Base-by-base conservation (phyloP, 768 basidiomycete species). In the Tylopilus plumbeoviolaceoides region DNA sequence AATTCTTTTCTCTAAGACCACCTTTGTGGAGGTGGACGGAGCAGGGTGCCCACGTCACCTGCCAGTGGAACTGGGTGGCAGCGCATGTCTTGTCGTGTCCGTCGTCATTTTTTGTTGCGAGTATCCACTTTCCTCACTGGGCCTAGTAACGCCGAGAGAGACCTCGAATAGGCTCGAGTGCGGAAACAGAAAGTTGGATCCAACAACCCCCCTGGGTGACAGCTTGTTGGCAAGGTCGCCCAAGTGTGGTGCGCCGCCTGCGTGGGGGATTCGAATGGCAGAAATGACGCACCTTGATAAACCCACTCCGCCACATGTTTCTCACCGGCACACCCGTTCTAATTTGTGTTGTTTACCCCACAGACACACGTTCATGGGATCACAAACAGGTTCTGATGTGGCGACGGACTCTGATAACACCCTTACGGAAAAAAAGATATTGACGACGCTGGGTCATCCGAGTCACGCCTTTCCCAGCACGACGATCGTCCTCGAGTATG, bases 211-310 rank as follows among this genome's bases (percentile, higher is more conserved):
- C 38, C 17, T 47, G 44, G 51, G 39, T 53, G 60, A 56, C 47
- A 48, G 7, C 9, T 6, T 2, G n/a, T 18, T 38, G 7, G 38
- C n/a, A 38, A 21, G 36, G 36, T 8, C 9, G 36, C 36, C 36
- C 36, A 4, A 17, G 17, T 35, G 36, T 17, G 7, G 36, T 38
- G 36, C 17, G 35, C 35, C 35, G 35, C 17, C 7, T 38, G 47
- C 58, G 51, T 47, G 53, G 28, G 25, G 21, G 36, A 35, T 55
- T 54, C 66, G 40, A 68, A 67, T 68, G 66, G 65, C 65, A 59
- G 44, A 67, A 68, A 67, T 60, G 62, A 66, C 65, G 62, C 65
- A 66, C 10, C 28, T 36, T 18, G 15, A 38, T 18, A 9, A n/a
- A 33, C 42, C 23, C 48, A 38, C 50, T 35, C 55, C 54, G 54